phyloP scores from a whole-genome alignment of 2,329 filamentous ascomycete species.

The Basipetospora sp. region DNA sequence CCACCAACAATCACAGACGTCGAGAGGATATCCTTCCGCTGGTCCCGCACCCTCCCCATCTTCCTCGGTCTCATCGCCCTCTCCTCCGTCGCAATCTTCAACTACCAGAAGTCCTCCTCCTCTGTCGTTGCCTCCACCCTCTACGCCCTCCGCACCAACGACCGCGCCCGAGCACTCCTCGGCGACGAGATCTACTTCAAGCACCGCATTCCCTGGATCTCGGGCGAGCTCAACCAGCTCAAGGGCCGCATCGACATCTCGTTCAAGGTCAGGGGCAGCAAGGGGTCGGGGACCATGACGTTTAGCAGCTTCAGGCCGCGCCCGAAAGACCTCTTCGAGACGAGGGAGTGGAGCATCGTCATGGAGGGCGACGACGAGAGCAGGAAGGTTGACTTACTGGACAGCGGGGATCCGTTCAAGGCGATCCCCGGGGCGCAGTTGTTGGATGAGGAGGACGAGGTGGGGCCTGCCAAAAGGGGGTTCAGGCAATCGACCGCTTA shows the following conservation, averaged over 20 bases:
- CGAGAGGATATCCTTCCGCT: constrained; percentile 31
- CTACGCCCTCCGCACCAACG: constrained; percentile 76
- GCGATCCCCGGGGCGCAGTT: constrained; percentile 28
- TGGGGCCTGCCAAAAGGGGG: constrained; percentile 28
- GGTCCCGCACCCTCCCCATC: constrained; percentile 62
- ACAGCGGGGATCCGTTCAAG: constrained; percentile 55
- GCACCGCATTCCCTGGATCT: constrained; percentile 67
- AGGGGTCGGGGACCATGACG: constrained; percentile 55
- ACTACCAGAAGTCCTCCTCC: constrained; percentile 92
- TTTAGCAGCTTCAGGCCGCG: constrained; percentile 61
- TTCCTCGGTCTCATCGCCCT: constrained; percentile 59
- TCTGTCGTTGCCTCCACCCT: constrained; percentile 76
- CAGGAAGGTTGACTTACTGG: constrained; percentile 54
- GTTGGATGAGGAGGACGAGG: constrained; percentile 23
- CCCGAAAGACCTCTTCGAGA: constrained; percentile 57
- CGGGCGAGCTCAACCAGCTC: constrained; percentile 81
- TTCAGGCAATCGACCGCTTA: constrained; percentile 38
- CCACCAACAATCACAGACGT: no score
- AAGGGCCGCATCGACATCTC: constrained; percentile 77
- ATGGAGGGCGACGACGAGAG: constrained; percentile 28
- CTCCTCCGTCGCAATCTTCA: constrained; percentile 81
- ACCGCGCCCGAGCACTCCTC: constrained; percentile 57
- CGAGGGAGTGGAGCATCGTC: constrained; percentile 76
- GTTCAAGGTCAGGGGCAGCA: constrained; percentile 75
- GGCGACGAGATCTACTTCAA: constrained; percentile 80